Evolutionary conservation across 202 grass and related monocot genomes (phyloP).

Genomic region (Setaria italica): DNA sequence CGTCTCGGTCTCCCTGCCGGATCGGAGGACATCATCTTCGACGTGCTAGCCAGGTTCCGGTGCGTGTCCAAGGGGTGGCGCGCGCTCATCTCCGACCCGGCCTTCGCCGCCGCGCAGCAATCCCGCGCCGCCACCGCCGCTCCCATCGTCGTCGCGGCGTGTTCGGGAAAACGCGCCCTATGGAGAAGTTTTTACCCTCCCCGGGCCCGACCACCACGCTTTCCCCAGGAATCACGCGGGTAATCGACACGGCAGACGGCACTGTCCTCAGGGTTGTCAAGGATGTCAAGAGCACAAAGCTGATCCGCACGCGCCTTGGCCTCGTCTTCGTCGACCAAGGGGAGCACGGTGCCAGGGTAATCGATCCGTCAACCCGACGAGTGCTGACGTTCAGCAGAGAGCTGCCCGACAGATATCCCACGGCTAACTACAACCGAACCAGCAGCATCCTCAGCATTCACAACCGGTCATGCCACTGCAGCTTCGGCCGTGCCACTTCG

Average conservation of each 20-base stretch:
- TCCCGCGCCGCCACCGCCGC: background rate
- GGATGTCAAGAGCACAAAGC: background rate
- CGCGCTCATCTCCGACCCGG: background rate
- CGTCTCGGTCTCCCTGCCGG: background rate
- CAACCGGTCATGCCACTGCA: background rate
- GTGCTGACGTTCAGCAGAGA: background rate
- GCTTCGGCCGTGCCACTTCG: background rate
- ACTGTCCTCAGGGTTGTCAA: background rate
- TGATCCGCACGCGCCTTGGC: background rate
- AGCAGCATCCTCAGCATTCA: background rate
- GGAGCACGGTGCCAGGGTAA: background rate
- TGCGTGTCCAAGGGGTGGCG: background rate
- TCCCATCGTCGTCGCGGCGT: background rate
- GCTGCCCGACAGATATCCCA: background rate
- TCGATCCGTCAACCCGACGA: background rate
- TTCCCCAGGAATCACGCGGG: background rate
- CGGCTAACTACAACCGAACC: background rate
- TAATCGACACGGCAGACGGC: constrained; percentile 2
- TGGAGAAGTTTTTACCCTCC: background rate
- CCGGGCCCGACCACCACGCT: too few species aligned
- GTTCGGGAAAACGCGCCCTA: background rate
- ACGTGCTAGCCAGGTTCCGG: background rate
- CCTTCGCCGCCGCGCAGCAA: background rate
- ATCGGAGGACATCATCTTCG: constrained; percentile 19
- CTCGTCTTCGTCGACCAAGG: background rate